Base-by-base conservation (phyloP, 176 grass and related monocot species). In the Musa schizocarpa region DNA sequence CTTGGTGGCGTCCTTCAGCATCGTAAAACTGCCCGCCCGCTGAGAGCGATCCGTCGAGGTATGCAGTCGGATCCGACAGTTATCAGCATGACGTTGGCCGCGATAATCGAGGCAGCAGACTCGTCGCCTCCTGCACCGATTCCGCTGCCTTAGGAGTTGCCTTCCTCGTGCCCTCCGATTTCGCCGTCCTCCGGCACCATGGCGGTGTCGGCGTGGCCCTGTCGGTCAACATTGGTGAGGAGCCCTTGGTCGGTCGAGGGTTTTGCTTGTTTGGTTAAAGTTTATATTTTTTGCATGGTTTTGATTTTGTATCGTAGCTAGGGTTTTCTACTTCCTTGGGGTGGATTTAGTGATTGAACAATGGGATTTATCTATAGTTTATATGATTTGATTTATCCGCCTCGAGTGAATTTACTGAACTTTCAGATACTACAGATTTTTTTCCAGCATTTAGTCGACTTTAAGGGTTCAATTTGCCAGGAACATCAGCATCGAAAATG, bases 41-140 rank as follows among this genome's bases (percentile, higher is more conserved):
- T 29, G 29, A 29, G 29, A 29, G 29, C 29, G 29, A 29, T 29
- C 29, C 29, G 29, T 29, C 79, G 83, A 71, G 78, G 64, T 65
- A 96, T 96, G 92, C 82, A 91, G 86, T 74, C 88, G 88, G 88
- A 27, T 27, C 26, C 26, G 26, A 27, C 26, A 2, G 26, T 27
- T 1, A 27, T 27, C 26, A 27, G 1, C 26, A 27, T 27, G 26
- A 27, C 26, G 26, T 2, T 62, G 92, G 92, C 72, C 89, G 90
- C 52, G 86, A 84, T 78, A 77, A 80, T 69, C 86, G 89, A 20
- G 85, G 89, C 24, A 17, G 73, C 70, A 17, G 67, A 79, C 84
- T 87, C 72, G 67, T 91, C 58, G 86, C 86, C 78, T 9, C 89
- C 73, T 74, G 83, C 50, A 78, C 75, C 70, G 26, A 87, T 74